Evolutionary conservation across 2,329 filamentous ascomycete genomes (phyloP).

Genomic region (Diaporthe citrichinensis): DNA sequence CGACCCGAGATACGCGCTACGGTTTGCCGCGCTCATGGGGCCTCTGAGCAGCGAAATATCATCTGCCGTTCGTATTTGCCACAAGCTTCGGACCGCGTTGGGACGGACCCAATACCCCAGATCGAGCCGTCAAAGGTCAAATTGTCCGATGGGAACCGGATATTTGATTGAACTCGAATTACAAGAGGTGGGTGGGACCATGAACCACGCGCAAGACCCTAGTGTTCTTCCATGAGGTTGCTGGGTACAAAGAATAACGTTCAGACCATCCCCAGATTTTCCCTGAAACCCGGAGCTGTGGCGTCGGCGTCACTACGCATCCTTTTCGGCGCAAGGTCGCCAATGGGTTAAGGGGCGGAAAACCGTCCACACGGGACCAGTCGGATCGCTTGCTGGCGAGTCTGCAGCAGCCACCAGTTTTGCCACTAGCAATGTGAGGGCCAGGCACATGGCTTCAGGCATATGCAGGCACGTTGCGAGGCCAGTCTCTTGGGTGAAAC

Average conservation of each 20-base stretch:
- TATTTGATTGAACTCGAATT: not conserved
- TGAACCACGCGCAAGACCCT: not conserved
- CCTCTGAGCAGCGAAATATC: not conserved
- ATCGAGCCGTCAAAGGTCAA: not conserved
- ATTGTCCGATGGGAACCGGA: not conserved
- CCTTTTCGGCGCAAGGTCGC: constrained; percentile 18
- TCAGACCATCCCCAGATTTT: constrained; percentile 22
- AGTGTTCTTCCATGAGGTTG: not conserved
- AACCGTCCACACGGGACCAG: constrained; percentile 9
- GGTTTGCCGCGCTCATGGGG: not conserved
- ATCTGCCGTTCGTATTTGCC: not conserved
- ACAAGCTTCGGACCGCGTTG: constrained; percentile 4
- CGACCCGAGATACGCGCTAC: not conserved
- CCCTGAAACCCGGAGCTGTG: constrained; percentile 6
- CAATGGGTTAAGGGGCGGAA: not conserved
- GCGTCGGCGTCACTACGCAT: constrained; percentile 24
- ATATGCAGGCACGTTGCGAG: not conserved
- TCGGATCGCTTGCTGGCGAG: constrained; percentile 16
- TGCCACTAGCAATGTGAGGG: constrained; percentile 3
- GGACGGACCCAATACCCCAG: not conserved
- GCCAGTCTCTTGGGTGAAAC: not conserved
- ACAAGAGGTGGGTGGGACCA: not conserved
- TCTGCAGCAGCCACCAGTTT: constrained; percentile 1
- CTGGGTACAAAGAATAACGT: not conserved
- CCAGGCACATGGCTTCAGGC: constrained; percentile 12